Base-by-base conservation (phyloP, 1,139 yeast species). In the Blastobotrys elegans region DNA sequence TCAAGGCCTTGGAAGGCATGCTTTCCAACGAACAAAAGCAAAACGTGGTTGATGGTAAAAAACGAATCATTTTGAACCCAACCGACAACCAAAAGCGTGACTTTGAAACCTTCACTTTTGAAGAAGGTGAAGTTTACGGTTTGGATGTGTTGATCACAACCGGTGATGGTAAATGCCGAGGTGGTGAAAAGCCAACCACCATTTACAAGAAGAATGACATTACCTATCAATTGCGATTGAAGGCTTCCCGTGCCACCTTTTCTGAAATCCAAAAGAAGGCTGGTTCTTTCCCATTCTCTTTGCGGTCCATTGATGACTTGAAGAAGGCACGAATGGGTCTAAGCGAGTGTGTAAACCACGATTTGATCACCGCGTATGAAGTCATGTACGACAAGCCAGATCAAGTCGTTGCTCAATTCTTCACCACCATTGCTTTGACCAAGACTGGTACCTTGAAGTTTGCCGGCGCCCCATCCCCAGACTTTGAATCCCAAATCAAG, bases 51-150 rank as follows among this genome's bases (percentile, higher is more conserved):
- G 84, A 83, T 59, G 94, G 92, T 47, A 78, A 83, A 58, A 83
- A 84, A 73, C 87, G 84, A 66, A 75, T 85, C 62, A 82, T 84
- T 61, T 70, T 85, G 56, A 84, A 84, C 71, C 94, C 94, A 55
- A 70, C 77, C 53, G 86, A 82, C 61, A 74, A 73, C 58, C 86
- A 84, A 72, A 79, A 76, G 67, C 67, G 68, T 56, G 83, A 77
- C 63, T 76, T 82, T 65, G 84, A 80, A 53, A 73, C 87, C 44
- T 70, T 72, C 64, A 79, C 76, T 61, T 84, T 84, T 59, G 88
- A 79, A 64, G 87, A 80, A 64, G 81, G 82, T 62, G 90, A 84
- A 63, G 92, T 84, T 40, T 84, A 79, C 64, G 94, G 92, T 44
- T 72, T 84, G 59, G 94, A 84, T 61, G 75, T 84, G 52, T 74